Percentiles rank a stretch among this genome's conserved stretches.
Conservation (phyloP, 169 alveolate species). For the Eimeria falciformis region DNA sequence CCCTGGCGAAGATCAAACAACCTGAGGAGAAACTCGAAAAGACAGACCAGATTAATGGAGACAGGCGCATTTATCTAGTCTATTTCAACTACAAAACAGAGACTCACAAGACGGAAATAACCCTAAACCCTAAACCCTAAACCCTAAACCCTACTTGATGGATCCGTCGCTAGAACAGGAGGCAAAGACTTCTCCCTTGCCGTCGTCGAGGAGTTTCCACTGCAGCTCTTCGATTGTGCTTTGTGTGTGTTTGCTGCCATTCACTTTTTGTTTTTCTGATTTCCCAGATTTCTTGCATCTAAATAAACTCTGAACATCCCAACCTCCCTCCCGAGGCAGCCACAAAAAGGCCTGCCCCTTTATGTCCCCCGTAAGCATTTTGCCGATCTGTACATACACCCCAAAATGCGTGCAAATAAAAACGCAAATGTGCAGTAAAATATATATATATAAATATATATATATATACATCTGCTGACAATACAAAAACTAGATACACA, state of each 20-base stretch:
- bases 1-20: not conserved
- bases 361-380: slow-evolving; percentile 67
- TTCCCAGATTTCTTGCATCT: not conserved
- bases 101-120: not conserved
- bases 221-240: slow-evolving; percentile 63
- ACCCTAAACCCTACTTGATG: slow-evolving; percentile 53
- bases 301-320: slow-evolving; percentile 28
- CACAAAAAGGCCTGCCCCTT: slow-evolving; percentile 39
- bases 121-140: slow-evolving; percentile 10
- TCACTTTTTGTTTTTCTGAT: not conserved
- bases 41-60: not conserved
- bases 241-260: not conserved
- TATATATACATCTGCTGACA: not conserved
- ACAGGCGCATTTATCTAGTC: not conserved
- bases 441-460: too few relatives aligned
- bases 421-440: too few relatives aligned
- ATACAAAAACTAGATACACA: not conserved
- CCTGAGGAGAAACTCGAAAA: not conserved
- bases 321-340: slow-evolving; percentile 73
- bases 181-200: slow-evolving; percentile 76
- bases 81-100: not conserved
- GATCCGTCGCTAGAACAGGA: slow-evolving; percentile 56
- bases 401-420: not conserved
- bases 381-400: slow-evolving; percentile 61
- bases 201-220: slow-evolving; percentile 71